Evolutionary conservation across 371 early-diverging fungal species (phyloP).

Genomic region (Parasitella parasitica): DNA sequence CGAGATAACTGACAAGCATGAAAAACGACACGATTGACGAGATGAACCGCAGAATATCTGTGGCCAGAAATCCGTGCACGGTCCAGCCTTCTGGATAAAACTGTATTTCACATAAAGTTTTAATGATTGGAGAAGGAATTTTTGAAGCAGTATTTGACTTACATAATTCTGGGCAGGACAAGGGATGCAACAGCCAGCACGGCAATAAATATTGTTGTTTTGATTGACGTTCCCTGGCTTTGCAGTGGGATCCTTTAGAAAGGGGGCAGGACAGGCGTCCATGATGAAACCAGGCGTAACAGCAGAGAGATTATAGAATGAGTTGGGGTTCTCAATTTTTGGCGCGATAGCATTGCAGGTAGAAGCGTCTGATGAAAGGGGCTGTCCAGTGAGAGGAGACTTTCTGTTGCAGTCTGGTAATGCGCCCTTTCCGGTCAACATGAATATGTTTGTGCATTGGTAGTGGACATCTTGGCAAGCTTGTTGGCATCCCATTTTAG

Average conservation of each 20-base stretch:
- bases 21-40: constrained; percentile 52
- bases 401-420: constrained; percentile 50
- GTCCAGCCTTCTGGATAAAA: constrained; percentile 51
- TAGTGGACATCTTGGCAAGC: constrained; percentile 40
- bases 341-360: constrained; percentile 45
- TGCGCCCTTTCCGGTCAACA: constrained; percentile 26
- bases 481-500: constrained; percentile 46
- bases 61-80: constrained; percentile 46
- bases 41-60: constrained; percentile 51
- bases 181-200: constrained; percentile 42
- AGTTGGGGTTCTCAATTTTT: constrained; percentile 14
- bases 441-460: constrained; percentile 41
- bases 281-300: constrained; percentile 32
- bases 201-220: constrained; percentile 19
- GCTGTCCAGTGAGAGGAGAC: constrained; percentile 23
- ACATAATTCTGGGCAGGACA: constrained; percentile 44
- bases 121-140: too few relatives aligned
- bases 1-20: constrained; percentile 57
- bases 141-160: too few relatives aligned
- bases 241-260: constrained; percentile 33
- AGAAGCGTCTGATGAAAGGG: constrained; percentile 34
- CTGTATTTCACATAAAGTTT: too few relatives aligned
- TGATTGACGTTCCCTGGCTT: constrained; percentile 18
- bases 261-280: constrained; percentile 41
- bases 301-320: constrained; percentile 21